Percentiles rank a stretch among this genome's conserved stretches.
Conservation (phyloP, 768 basidiomycete species). For the Suillus hirtellus region DNA sequence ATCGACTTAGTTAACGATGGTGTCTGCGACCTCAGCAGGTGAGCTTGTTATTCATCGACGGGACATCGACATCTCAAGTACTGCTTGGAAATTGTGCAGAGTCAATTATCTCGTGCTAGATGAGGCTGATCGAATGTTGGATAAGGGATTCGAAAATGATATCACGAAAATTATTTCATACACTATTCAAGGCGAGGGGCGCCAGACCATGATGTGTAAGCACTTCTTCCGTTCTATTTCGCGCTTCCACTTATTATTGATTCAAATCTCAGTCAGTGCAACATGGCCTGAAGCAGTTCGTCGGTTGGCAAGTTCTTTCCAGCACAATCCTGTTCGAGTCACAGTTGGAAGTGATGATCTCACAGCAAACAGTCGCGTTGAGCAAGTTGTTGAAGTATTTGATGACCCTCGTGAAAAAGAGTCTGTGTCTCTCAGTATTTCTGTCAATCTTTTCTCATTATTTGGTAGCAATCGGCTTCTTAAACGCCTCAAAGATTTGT, state of each 20-base stretch:
- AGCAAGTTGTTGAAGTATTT: conserved; percentile 90
- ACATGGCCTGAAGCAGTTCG: conserved; percentile 98
- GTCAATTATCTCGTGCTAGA: conserved; percentile 93
- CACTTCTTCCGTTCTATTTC: conserved; percentile 19
- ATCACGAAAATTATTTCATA: conserved; percentile 85
- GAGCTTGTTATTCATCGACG: conserved; percentile 28
- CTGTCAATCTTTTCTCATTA: not conserved
- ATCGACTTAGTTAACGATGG: conserved; percentile 91
- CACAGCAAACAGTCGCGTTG: conserved; percentile 91
- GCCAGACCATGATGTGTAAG: conserved; percentile 95
- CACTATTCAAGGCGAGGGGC: conserved; percentile 62
- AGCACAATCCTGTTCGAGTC: conserved; percentile 79
- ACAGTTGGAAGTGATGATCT: conserved; percentile 96
- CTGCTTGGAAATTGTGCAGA: conserved; percentile 36
- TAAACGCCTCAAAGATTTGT: conserved; percentile 51
- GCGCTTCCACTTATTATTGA: not conserved
- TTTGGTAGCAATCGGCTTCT: conserved; percentile 58
- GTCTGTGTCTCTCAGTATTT: conserved; percentile 43
- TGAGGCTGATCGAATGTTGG: conserved; percentile 98
- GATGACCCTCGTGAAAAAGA: conserved; percentile 85
- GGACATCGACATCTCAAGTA: not conserved
- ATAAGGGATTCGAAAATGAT: conserved; percentile 98
- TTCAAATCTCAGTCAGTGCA: conserved; percentile 71
- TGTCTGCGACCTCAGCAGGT: conserved; percentile 78
- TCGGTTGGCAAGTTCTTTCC: conserved; percentile 85